A percentile compares a stretch with the other conserved stretches of the same genome.
These are phyloP conservation scores for Bidens hawaiensis DNA, from an alignment of 140 eudicot genomes.

Conservation along the genomic window DNA sequence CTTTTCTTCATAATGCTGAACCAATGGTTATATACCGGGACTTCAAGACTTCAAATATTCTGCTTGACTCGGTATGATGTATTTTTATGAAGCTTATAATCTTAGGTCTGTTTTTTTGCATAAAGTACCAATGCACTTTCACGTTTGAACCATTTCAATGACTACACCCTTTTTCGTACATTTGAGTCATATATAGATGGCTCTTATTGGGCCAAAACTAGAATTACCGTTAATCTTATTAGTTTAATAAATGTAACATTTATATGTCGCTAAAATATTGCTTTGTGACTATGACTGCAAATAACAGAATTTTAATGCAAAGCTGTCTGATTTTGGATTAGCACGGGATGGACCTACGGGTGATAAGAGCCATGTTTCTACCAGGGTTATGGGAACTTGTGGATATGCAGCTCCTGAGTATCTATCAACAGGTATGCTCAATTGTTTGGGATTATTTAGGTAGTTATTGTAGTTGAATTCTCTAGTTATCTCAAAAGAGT, in stretches of 20 bases:
- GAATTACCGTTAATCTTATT: slow-evolving; percentile 10
- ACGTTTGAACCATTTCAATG: background rate
- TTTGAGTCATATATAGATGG: background rate
- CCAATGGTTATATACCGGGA: slow-evolving; percentile 74
- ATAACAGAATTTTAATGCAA: slow-evolving; percentile 81
- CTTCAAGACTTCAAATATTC: slow-evolving; percentile 88
- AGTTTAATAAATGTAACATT: background rate
- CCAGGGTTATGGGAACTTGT: slow-evolving; percentile 94
- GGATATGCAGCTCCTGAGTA: slow-evolving; percentile 99
- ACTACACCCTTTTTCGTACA: background rate
- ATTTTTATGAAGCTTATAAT: background rate
- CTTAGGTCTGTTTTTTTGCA: background rate
- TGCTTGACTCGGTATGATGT: slow-evolving; percentile 68
- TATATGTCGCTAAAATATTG: background rate
- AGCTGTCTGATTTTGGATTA: slow-evolving; percentile 95
- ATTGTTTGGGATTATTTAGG: background rate
- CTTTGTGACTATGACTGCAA: slow-evolving; percentile 10
- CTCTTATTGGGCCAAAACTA: background rate
- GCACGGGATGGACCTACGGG: slow-evolving; percentile 99
- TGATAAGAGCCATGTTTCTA: slow-evolving; percentile 92
- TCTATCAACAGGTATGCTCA: slow-evolving; percentile 70
- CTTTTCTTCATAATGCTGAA: slow-evolving; percentile 79
- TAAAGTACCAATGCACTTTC: background rate
- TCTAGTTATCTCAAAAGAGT: background rate
- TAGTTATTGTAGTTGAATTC: background rate